Conservation (phyloP, 495 filamentous ascomycete species). For the Tuber aestivum region DNA sequence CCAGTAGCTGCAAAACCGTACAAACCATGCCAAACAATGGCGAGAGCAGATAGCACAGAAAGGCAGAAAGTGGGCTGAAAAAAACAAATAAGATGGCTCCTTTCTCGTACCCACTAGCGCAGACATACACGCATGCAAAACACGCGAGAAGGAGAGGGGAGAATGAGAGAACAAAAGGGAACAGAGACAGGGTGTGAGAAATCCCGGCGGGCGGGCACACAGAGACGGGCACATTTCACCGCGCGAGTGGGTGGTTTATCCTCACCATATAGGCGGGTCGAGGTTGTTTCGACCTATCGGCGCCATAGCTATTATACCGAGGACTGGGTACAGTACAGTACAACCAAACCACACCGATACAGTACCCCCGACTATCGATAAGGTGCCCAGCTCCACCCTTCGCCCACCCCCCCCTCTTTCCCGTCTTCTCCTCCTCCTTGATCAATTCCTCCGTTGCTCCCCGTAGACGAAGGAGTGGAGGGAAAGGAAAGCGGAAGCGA, state of each 20-base stretch:
- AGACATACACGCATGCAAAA: neutral
- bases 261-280: neutral
- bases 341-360: neutral
- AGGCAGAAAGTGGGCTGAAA: slow-evolving; percentile 5
- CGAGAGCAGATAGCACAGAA: neutral
- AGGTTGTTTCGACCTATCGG: neutral
- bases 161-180: neutral
- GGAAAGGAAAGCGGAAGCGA: neutral
- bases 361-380: neutral
- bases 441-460: neutral
- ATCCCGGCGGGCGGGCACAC: neutral
- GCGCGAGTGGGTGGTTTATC: neutral
- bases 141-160: neutral
- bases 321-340: neutral
- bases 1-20: neutral
- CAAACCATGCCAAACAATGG: neutral
- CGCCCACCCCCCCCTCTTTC: neutral
- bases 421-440: neutral
- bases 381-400: neutral
- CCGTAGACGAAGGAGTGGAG: neutral
- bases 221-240: neutral
- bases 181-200: neutral
- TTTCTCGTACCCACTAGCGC: neutral
- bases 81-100: neutral
- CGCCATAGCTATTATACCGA: neutral